phyloP scores from a whole-genome alignment of 2,329 filamentous ascomycete species.

The Neonectria faginata region DNA sequence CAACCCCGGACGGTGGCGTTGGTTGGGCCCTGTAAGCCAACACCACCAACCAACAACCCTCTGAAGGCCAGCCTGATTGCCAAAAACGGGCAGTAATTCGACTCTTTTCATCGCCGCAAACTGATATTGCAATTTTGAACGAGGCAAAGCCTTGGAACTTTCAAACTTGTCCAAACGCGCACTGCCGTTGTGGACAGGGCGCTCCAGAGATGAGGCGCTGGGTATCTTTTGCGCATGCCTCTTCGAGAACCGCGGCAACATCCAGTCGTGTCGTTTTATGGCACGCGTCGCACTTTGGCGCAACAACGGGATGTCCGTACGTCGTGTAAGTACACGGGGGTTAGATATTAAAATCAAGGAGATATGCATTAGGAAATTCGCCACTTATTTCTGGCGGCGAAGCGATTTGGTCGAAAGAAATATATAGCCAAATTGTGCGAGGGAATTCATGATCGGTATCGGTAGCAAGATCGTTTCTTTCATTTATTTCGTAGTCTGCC shows the following conservation, averaged over 20 bases:
- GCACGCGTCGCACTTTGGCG: background rate
- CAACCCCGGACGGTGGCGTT: slow-evolving; percentile 13
- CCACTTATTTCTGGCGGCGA: no score
- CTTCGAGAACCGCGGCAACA: background rate
- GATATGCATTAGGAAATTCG: no score
- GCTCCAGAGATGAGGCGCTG: background rate
- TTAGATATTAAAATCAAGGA: background rate
- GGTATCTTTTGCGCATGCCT: background rate
- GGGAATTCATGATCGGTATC: background rate
- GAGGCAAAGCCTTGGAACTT: background rate
- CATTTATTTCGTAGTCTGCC: background rate
- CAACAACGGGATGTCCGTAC: background rate
- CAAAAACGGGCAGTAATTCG: background rate
- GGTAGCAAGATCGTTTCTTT: background rate
- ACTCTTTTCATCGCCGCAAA: background rate
- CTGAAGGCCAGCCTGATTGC: slow-evolving; percentile 6
- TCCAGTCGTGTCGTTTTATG: background rate
- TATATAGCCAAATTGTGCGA: background rate
- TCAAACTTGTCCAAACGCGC: background rate
- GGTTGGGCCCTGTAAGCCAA: slow-evolving; percentile 12
- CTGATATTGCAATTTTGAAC: background rate
- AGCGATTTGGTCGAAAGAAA: background rate
- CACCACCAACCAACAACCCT: slow-evolving; percentile 16
- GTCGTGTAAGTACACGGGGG: background rate
- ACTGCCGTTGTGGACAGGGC: background rate